phyloP scores from a whole-genome alignment of 257 asterid genomes.

The Penstemon barbatus region DNA sequence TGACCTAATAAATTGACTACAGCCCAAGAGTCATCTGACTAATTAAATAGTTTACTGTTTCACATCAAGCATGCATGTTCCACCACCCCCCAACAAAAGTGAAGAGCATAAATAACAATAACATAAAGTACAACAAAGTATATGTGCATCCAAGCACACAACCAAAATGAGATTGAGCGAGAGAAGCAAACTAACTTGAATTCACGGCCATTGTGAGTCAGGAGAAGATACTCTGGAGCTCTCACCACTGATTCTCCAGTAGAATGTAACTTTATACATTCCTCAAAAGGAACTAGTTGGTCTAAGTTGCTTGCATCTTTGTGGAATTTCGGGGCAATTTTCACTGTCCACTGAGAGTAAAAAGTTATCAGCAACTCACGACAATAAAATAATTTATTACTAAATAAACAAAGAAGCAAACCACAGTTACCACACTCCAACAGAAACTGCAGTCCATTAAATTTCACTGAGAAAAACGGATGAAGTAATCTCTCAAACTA shows the following conservation, averaged over 20 bases:
- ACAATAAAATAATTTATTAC: constrained; percentile 2
- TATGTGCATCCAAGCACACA: constrained; percentile 18
- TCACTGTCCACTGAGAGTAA: constrained; percentile 81
- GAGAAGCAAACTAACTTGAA: constrained; percentile 73
- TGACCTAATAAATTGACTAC: not conserved
- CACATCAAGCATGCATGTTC: not conserved
- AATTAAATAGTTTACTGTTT: not conserved
- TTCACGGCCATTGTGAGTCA: constrained; percentile 87
- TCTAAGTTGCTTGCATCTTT: constrained; percentile 92
- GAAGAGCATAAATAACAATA: not conserved
- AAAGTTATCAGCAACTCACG: constrained; percentile 32
- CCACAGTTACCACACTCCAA: constrained; percentile 6
- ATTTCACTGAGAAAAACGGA: not conserved
- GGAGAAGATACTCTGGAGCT: constrained; percentile 92
- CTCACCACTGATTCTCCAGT: constrained; percentile 68
- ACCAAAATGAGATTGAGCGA: constrained; percentile 31
- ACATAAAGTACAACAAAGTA: constrained; percentile 16
- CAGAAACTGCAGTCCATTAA: constrained; percentile 10
- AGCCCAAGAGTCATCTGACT: constrained; percentile 13
- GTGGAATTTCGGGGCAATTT: constrained; percentile 86
- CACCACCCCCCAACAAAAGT: constrained; percentile 17
- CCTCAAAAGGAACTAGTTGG: constrained; percentile 94
- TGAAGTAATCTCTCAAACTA: constrained; percentile 1
- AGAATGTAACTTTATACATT: constrained; percentile 69
- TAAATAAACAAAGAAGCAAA: not conserved